A percentile compares a stretch with the other conserved stretches of the same genome.
These are phyloP conservation scores for Vitis hybrid DNA, from an alignment of 177 flowering plant genomes.

Conservation along the genomic window DNA sequence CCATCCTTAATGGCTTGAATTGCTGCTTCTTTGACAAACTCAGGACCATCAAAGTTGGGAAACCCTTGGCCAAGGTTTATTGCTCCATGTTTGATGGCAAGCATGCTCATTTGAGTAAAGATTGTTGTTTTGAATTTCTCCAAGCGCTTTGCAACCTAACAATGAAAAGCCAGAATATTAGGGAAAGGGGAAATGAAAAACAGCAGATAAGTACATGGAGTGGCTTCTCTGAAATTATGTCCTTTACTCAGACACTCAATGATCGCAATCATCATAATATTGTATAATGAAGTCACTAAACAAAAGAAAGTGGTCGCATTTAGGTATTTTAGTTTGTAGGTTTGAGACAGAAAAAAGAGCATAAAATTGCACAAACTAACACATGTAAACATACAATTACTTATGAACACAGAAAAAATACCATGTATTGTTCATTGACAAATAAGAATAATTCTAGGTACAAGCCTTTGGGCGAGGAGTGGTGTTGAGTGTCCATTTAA, in stretches of 20 bases:
- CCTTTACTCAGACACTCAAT: too few species aligned
- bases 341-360: background rate
- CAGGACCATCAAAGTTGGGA: slow-evolving; percentile 84
- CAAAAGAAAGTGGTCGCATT: background rate
- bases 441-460: background rate
- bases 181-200: background rate
- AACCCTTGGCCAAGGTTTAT: slow-evolving; percentile 85
- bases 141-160: slow-evolving; percentile 66
- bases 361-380: background rate
- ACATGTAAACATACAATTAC: background rate
- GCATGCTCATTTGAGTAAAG: slow-evolving; percentile 75
- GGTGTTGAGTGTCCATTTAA: background rate
- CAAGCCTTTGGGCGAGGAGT: background rate
- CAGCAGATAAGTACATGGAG: background rate
- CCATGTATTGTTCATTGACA: background rate
- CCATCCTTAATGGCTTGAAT: slow-evolving; percentile 70
- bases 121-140: slow-evolving; percentile 83
- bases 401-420: background rate
- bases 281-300: background rate
- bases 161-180: too few species aligned
- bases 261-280: too few species aligned
- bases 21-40: slow-evolving; percentile 83
- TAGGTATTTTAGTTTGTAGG: too few species aligned
- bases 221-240: background rate
- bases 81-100: slow-evolving; percentile 72